phyloP scores from a whole-genome alignment of 2,329 filamentous ascomycete genomes.

The Botryotinia narcissicola region DNA sequence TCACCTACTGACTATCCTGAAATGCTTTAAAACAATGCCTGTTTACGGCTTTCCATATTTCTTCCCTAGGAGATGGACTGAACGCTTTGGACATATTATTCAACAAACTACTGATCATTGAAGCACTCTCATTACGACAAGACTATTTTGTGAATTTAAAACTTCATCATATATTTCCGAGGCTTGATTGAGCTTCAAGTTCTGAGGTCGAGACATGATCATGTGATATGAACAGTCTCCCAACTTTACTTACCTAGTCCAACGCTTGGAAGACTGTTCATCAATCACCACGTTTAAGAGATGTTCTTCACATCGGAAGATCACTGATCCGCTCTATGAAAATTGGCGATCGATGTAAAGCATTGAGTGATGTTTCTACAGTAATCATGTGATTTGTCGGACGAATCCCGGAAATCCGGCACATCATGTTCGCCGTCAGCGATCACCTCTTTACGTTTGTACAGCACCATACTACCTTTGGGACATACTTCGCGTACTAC shows the following conservation, averaged over 20 bases:
- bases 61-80: not conserved
- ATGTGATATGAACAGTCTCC: not conserved
- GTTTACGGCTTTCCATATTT: not conserved
- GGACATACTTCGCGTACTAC: not conserved
- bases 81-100: not conserved
- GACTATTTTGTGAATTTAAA: not conserved
- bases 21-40: not conserved
- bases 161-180: not conserved
- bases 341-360: not conserved
- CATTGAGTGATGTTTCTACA: not conserved
- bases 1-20: not conserved
- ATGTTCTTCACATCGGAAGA: fast-evolving
- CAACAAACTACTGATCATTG: not conserved
- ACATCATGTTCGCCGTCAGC: not conserved
- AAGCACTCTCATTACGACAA: not conserved
- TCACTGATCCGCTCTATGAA: too few species aligned
- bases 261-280: not conserved
- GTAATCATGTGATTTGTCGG: not conserved
- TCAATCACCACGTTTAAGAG: too few species aligned
- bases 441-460: not conserved
- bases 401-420: not conserved
- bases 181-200: not conserved
- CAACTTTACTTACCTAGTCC: not conserved
- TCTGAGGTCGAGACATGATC: not conserved
- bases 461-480: not conserved